Conservation (phyloP, 768 basidiomycete species). For the Steccherinum ochraceum region DNA sequence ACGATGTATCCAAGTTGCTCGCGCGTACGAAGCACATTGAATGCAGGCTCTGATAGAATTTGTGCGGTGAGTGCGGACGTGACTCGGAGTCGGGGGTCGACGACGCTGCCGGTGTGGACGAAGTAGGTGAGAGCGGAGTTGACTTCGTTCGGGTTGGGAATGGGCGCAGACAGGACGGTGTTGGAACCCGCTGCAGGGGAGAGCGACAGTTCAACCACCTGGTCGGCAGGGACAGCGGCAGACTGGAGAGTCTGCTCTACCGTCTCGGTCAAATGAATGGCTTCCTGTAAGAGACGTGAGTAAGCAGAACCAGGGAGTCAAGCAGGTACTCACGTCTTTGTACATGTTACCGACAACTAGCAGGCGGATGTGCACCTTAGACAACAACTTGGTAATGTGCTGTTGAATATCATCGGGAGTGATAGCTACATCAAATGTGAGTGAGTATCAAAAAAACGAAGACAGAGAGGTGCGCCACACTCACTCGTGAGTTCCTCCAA, state of each 20-base stretch:
- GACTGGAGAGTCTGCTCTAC: constrained; percentile 60
- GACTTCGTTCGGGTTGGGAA: constrained; percentile 79
- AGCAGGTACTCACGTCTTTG: constrained; percentile 55
- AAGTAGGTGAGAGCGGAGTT: constrained; percentile 89
- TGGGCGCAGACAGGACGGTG: constrained; percentile 53
- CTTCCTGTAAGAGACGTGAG: constrained; percentile 66
- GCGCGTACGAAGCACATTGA: constrained; percentile 85
- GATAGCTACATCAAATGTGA: constrained; percentile 41
- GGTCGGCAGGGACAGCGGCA: constrained; percentile 45
- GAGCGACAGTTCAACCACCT: constrained; percentile 47
- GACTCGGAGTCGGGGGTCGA: constrained; percentile 60
- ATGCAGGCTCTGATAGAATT: constrained; percentile 86
- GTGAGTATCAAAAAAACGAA: background rate
- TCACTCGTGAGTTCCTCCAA: constrained; percentile 67
- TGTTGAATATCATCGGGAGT: constrained; percentile 62
- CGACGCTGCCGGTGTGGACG: constrained; percentile 66
- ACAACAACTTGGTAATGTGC: constrained; percentile 55
- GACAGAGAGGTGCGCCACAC: constrained; percentile 22
- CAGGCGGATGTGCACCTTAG: constrained; percentile 60
- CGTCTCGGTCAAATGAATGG: constrained; percentile 63
- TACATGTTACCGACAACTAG: constrained; percentile 81
- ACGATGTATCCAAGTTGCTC: constrained; percentile 97
- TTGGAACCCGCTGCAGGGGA: constrained; percentile 69
- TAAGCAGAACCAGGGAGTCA: too few species aligned
- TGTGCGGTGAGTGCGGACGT: constrained; percentile 68